Evolutionary conservation across 1,139 yeast genomes (phyloP).

Genomic region (Pichia sp.): DNA sequence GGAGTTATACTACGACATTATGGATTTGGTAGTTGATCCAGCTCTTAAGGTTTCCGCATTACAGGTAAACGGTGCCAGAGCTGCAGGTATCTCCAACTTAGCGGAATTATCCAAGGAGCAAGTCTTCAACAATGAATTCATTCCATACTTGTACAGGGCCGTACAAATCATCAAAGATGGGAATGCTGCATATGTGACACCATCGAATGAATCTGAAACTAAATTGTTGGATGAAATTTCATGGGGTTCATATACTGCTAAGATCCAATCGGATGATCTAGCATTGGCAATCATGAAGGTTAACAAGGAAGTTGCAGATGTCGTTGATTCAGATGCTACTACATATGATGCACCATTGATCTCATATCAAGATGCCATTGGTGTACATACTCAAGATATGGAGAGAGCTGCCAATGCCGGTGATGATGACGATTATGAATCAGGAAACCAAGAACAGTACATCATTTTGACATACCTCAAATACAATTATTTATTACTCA

Average conservation of each 20-base stretch:
- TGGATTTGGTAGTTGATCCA: constrained; percentile 62
- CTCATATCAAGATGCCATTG: constrained; percentile 52
- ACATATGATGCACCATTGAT: constrained; percentile 41
- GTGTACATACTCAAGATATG: constrained; percentile 44
- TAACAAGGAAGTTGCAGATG: constrained; percentile 18
- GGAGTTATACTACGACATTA: constrained; percentile 47
- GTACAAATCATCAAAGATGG: constrained; percentile 33
- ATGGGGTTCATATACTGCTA: constrained; percentile 76
- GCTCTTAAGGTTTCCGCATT: constrained; percentile 49
- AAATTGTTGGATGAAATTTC: constrained; percentile 34
- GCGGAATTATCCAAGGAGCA: constrained; percentile 39
- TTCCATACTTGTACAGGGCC: constrained; percentile 32
- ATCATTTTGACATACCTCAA: constrained; percentile 68
- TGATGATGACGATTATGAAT: constrained; percentile 34
- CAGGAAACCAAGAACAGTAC: constrained; percentile 64
- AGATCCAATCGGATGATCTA: constrained; percentile 62
- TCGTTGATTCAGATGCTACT: constrained; percentile 24
- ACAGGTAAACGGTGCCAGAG: constrained; percentile 19
- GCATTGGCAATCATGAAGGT: constrained; percentile 50
- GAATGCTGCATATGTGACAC: constrained; percentile 38
- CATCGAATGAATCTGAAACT: constrained; percentile 24
- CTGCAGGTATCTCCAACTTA: constrained; percentile 34
- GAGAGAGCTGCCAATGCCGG: constrained; percentile 36
- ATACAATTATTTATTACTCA: constrained; percentile 58
- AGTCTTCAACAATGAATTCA: constrained; percentile 29